Evolutionary conservation across 768 basidiomycete species (phyloP), one percentile per base, ranked within the genome.

Genomic region (Trametes elegans): DNA sequence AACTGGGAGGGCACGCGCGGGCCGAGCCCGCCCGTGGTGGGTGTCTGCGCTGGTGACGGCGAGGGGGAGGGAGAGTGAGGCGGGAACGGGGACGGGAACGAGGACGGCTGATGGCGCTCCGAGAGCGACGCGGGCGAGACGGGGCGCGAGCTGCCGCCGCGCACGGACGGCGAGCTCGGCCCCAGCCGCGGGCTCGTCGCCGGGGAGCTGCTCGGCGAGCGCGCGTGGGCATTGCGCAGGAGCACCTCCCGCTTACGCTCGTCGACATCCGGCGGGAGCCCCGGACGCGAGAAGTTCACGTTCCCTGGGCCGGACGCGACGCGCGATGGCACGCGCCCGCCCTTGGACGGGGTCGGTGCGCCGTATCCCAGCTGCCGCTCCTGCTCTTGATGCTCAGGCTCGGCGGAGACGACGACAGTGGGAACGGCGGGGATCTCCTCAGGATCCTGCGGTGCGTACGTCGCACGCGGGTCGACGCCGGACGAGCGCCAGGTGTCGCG

Each of bases 231-330:
- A 68, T 88, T 87, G 40, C 88, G 77, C 67, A 85, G 80, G 45
- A 89, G 70, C 14, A 78, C 78, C 40, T 68, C 68, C 28, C 70
- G 72, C 54, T 80, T 77, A 53, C 69, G 62, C 26, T 71, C 71
- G 39, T 73, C 69, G 59, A 74, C 74, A 0, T 68, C 69, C 16
- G 78, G 76, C 19, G 80, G 78, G 49, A 79, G 59, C 21, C 29
- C 76, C 41, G 86, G 85, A 44, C 85, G 74, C 21, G 88, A 88
- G 62, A 84, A 88, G 64, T 87, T 88, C 27, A 77, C 66, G 13
- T 73, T 73, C 5, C 75, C 72, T 16, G 75, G 73, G 3, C 75
- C 72, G n/a, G 75, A 74, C 21, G 31, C 40, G 42, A 65, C 67
- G 40, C 75, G 68, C 31, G 81, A 74, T 7, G 79, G 79, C 41